phyloP scores from a whole-genome alignment of 2,329 filamentous ascomycete species.

The Epichloe elymi region DNA sequence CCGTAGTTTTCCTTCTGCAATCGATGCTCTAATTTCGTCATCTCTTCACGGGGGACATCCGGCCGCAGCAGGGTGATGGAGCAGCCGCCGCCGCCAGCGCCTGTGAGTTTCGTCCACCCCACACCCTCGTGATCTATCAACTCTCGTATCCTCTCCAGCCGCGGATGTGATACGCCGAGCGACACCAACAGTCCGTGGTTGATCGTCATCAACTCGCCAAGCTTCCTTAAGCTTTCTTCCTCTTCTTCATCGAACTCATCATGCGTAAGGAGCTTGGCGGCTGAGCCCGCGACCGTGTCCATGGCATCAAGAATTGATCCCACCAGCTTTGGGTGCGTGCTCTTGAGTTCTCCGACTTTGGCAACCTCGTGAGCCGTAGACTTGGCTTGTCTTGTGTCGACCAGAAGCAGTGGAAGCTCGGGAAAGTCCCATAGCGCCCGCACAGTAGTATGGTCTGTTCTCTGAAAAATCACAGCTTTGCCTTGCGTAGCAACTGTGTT shows the following conservation, averaged over 20 bases:
- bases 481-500: constrained; percentile 92
- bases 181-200: constrained; percentile 90
- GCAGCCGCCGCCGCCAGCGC: constrained; percentile 89
- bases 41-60: constrained; percentile 36
- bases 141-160: constrained; percentile 81
- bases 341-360: constrained; percentile 66
- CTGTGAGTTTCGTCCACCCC: constrained; percentile 95
- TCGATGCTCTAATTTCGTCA: constrained; percentile 50
- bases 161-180: constrained; percentile 86
- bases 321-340: constrained; percentile 62
- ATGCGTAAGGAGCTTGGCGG: constrained; percentile 40
- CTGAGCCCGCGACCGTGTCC: constrained; percentile 52
- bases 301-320: constrained; percentile 76
- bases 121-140: constrained; percentile 79
- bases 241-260: constrained; percentile 55
- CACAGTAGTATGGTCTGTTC: constrained; percentile 62
- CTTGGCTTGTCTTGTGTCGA: constrained; percentile 79
- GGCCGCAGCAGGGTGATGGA: constrained; percentile 82
- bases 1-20: constrained; percentile 62
- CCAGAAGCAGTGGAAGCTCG: constrained; percentile 75
- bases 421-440: constrained; percentile 75
- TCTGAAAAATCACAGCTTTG: constrained; percentile 85
- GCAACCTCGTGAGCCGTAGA: constrained; percentile 76
- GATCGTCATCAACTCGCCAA: constrained; percentile 82
- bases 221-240: constrained; percentile 49